Base-by-base conservation (phyloP, 495 filamentous ascomycete species). In the Penicillium silybi region DNA sequence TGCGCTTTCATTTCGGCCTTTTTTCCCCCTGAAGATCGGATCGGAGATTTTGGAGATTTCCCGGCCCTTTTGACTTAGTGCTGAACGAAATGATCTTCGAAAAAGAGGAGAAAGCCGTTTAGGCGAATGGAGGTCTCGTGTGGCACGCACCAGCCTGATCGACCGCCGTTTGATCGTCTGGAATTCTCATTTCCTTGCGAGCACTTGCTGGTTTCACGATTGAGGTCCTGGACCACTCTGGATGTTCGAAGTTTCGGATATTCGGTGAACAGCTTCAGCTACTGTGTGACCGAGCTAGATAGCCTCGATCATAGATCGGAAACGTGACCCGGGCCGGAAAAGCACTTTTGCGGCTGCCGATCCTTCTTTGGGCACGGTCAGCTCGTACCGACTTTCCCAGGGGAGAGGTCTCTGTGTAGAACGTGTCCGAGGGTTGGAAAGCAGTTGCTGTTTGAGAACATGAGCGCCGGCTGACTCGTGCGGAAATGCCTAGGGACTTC, bases 1-100 rank as follows among this genome's bases (percentile, higher is more conserved):
- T 39, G 44, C 40, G 27, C 46, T 56, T 48, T 61, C 58, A 52
- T 61, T 55, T 62, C 52, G 39, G 22, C 8, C 44, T 32, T 26
- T 19, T 43, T 17, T 8, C 4, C 13, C 17, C 27, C 11, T 16
- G 32, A 42, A 11, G 22, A 44, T 18, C 25, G 15, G 19, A 27
- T 25, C 45, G 20, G 35, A 1, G 16, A 6, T n/a, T n/a, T n/a
- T n/a, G n/a, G n/a, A n/a, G n/a, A n/a, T n/a, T n/a, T n/a, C n/a
- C n/a, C n/a, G n/a, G n/a, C n/a, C n/a, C n/a, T n/a, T n/a, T n/a
- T n/a, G n/a, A n/a, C n/a, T n/a, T n/a, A n/a, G n/a, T n/a, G n/a
- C n/a, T n/a, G n/a, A n/a, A n/a, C n/a, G n/a, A 39, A 39, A 39
- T 18, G 37, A 39, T 39, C 37, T 17, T 4, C 37, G 4, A 2